Evolutionary conservation across 164 flowering plant species (phyloP), one percentile per base, ranked within the genome.

Genomic region (Taxillus chinensis): DNA sequence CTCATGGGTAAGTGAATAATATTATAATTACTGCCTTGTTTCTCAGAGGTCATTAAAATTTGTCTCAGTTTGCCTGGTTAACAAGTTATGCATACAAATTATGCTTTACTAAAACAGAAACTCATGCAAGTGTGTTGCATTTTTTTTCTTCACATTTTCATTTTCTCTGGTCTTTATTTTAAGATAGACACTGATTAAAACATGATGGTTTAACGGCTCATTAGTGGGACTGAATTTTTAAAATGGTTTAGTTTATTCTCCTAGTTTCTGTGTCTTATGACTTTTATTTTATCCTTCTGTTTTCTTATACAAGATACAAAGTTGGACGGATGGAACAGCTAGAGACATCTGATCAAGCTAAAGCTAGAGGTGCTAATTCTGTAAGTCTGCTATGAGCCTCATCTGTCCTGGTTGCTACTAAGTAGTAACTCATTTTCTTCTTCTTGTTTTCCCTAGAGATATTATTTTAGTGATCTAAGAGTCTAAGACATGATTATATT

Each of bases 261-360:
- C 39, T 27, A 17, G 14, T 54, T 17, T 54, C 39, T 0, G 7
- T 54, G 39, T 57, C 17, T 41, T 48, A 43, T 43, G 37, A 0
- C 27, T 16, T 49, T 46, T 0, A 58, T 11, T 68, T 58, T 11
- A 54, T 52, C 70, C 39, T 4, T 58, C 12, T 41, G 6, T 58
- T 58, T 58, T 58, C 43, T 58, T 38, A 9, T 15, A 59, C 60
- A 76, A 91, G 99, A 66, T 91, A 83, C 64, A 95, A 90, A 80
- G 99, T 95, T 74, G 97, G 95, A 43, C 78, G 96, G 59, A 80
- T 95, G 27, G 99, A 95, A 79, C 97, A 95, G 76, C 45, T 76
- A 61, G 97, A 95, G 75, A 86, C 97, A 69, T 84, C 97, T 61
- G 87, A 69, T 50, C 88, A 95, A 79, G 92, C 95, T 67, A 95